phyloP scores from a whole-genome alignment of 306 rosid species.

The Castanea mollissima region DNA sequence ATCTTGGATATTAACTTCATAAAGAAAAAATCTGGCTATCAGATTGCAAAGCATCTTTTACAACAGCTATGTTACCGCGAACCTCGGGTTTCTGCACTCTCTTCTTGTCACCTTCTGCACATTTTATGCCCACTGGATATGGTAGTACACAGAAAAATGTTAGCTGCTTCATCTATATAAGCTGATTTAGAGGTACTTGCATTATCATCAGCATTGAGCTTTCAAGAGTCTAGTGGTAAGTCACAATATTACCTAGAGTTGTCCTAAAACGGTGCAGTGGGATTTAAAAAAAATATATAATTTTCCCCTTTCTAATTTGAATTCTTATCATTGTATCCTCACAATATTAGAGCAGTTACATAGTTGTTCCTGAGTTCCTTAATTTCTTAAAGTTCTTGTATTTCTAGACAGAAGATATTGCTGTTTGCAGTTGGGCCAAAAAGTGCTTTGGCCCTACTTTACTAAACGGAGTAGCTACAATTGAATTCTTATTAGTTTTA shows the following conservation, averaged over 20 bases:
- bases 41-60: neutral
- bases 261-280: neutral
- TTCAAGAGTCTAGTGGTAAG: conserved; percentile 7
- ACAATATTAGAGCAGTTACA: neutral
- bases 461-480: neutral
- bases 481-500: neutral
- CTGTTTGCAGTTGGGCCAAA: neutral
- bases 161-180: conserved; percentile 23
- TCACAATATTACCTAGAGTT: neutral
- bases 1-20: neutral
- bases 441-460: neutral
- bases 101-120: neutral
- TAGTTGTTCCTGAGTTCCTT: neutral
- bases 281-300: neutral
- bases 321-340: neutral
- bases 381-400: neutral
- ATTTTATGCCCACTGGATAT: conserved; percentile 3
- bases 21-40: conserved; percentile 7
- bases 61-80: neutral
- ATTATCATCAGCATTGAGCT: conserved; percentile 3
- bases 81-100: neutral
- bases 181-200: neutral
- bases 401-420: too few species aligned
- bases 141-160: neutral
- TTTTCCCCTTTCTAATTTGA: neutral